These are phyloP conservation scores for Circinella minor DNA, from an alignment of 371 early-diverging fungal species.

Conservation along the genomic window DNA sequence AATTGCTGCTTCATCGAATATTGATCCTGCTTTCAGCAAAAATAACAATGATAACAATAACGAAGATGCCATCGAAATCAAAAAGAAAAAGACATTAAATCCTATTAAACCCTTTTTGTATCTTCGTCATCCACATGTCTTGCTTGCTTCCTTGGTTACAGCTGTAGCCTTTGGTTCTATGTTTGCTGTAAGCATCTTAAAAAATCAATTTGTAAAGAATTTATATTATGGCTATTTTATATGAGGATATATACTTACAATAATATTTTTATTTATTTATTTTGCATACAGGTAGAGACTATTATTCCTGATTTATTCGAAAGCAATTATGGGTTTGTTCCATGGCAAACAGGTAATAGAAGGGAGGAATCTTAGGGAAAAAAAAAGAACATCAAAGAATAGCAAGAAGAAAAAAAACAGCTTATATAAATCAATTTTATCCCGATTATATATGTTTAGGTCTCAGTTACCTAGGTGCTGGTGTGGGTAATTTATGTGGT, in stretches of 20 bases:
- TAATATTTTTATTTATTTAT: no score
- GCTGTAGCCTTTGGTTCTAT: conserved; percentile 57
- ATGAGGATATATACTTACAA: no score
- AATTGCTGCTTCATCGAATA: neutral
- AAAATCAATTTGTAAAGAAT: no score
- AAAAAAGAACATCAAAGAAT: neutral
- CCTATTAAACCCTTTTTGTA: conserved; percentile 39
- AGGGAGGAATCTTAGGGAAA: no score
- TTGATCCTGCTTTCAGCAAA: neutral
- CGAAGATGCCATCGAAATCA: neutral
- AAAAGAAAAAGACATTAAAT: conserved; percentile 25
- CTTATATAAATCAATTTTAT: neutral
- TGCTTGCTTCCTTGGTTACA: conserved; percentile 45
- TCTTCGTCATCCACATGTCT: conserved; percentile 53
- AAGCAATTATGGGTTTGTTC: conserved; percentile 35
- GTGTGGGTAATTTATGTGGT: conserved; percentile 49
- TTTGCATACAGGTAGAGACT: conserved; percentile 27
- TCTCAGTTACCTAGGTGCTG: conserved; percentile 49
- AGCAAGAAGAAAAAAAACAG: neutral
- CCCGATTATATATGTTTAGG: conserved; percentile 12
- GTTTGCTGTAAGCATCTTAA: conserved; percentile 31
- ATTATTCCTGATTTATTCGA: conserved; percentile 42
- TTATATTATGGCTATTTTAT: no score
- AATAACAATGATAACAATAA: no score
- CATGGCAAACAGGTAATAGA: conserved; percentile 42